Evolutionary conservation across 1,139 yeast species (phyloP).

Genomic region (Lodderomyces metapsilosis): DNA sequence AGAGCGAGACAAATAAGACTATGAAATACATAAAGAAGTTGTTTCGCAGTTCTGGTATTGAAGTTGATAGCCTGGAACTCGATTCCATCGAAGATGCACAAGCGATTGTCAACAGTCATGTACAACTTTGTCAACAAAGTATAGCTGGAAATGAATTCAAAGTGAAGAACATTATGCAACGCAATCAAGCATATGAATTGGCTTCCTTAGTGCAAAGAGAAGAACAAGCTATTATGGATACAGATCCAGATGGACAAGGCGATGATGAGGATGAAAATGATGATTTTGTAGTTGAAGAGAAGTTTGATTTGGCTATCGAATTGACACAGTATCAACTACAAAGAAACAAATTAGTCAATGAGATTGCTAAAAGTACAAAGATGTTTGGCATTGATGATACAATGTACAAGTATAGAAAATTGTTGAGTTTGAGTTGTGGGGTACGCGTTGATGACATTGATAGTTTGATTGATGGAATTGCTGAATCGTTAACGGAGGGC

Average conservation of each 20-base stretch:
- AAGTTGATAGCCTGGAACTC: constrained; percentile 21
- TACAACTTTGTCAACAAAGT: constrained; percentile 24
- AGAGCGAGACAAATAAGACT: constrained; percentile 10
- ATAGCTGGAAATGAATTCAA: constrained; percentile 36
- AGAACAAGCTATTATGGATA: constrained; percentile 15
- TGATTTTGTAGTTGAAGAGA: constrained; percentile 21
- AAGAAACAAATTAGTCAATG: constrained; percentile 43
- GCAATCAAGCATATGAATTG: constrained; percentile 30
- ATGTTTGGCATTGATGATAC: constrained; percentile 42
- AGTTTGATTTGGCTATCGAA: constrained; percentile 32
- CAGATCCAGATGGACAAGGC: background rate
- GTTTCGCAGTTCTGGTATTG: constrained; percentile 18
- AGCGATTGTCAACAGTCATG: constrained; percentile 20
- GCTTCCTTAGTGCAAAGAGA: constrained; percentile 29
- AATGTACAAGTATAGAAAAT: constrained; percentile 42
- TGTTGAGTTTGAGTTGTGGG: constrained; percentile 46
- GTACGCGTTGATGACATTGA: constrained; percentile 44
- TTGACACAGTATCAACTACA: constrained; percentile 54
- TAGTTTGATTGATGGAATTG: constrained; percentile 42
- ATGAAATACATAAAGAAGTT: constrained; percentile 10
- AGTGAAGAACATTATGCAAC: constrained; percentile 26
- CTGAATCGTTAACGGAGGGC: constrained; percentile 40
- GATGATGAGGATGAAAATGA: constrained; percentile 9
- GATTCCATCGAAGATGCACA: constrained; percentile 29
- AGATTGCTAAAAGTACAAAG: constrained; percentile 36